A percentile compares a stretch with the other conserved stretches of the same genome.
phyloP scores from a whole-genome alignment of 2,329 filamentous ascomycete genomes.

The Pyrenophora graminea region DNA sequence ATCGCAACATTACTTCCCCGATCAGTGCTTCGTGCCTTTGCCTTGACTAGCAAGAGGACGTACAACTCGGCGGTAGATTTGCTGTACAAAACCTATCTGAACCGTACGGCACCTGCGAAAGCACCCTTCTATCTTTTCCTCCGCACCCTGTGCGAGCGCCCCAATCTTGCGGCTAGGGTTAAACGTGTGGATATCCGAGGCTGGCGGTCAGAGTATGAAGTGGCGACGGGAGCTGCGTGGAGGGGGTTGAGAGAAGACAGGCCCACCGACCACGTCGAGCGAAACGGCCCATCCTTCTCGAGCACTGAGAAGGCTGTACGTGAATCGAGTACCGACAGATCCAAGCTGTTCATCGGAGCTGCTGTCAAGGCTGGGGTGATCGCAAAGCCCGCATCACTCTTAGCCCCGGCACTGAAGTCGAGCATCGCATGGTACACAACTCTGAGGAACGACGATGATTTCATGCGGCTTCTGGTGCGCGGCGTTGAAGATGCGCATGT shows the following conservation, averaged over 20 bases:
- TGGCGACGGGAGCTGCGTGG: slow-evolving; percentile 5
- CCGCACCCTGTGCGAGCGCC: slow-evolving; percentile 1
- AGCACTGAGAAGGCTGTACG: not conserved
- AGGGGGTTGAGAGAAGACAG: not conserved
- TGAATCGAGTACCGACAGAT: not conserved
- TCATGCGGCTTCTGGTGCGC: not conserved
- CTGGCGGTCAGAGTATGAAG: slow-evolving; percentile 15
- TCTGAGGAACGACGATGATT: slow-evolving; percentile 3
- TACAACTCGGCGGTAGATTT: not conserved
- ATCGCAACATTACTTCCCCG: not conserved
- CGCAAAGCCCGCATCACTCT: not conserved
- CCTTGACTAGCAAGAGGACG: slow-evolving; percentile 1
- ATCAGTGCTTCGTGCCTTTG: not conserved
- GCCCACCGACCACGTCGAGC: not conserved
- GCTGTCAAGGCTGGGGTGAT: slow-evolving; percentile 1
- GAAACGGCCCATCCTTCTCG: not conserved
- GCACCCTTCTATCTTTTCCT: slow-evolving; percentile 4
- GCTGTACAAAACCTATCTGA: slow-evolving; percentile 3
- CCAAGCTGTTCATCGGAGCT: not conserved
- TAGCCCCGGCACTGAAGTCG: not conserved
- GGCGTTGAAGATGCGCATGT: slow-evolving; percentile 4
- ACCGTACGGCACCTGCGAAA: not conserved
- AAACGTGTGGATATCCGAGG: slow-evolving; percentile 11
- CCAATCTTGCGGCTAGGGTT: slow-evolving; percentile 4
- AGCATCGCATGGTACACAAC: slow-evolving; percentile 3